Evolutionary conservation across 2,329 filamentous ascomycete genomes (phyloP), one percentile per base, ranked within the genome.

Genomic region (Hypoxylon sp.): DNA sequence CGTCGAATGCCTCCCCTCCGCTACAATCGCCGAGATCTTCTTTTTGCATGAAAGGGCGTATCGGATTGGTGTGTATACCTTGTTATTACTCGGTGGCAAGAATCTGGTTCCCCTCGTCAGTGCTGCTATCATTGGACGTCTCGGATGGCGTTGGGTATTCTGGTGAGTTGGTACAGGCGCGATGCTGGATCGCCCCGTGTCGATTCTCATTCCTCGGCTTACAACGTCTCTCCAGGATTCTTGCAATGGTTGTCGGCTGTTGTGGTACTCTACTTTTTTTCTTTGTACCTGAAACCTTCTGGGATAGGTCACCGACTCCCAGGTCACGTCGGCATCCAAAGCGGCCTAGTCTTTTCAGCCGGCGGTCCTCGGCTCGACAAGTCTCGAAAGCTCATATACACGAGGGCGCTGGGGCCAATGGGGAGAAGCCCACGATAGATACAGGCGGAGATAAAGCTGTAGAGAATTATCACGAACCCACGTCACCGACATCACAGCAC

Each of bases 21-120:
- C 95, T 14, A 97, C 93, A 0, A 95, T 98, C 73, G 93, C 94
- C 2, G 95, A 98, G 78, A 97, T 98, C 64, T 98, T 94, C 81
- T 97, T 97, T 75, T 83, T 98, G 18, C 95, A 98, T 73, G 95
- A 98, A 79, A 86, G 95, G 65, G 95, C 95, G 0, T 98, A 94
- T 76, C 90, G 95, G 3, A 88, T 98, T 45, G 96, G 96, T 8
- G 93, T 98, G 22, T 98, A 98, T 75, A 97, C 94, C 0, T 80
- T 98, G 18, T 82, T 98, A 4, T 84, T 98, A 11, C 85, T 98
- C 0, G 92, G 94, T 12, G 93, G 94, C 51, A 97, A 97, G 83
- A 98, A 97, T 71, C 76, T 98, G 67, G 85, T 97, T 3, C 95
- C 95, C 0, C 81, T 97, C 22, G 89, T 96, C 22, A 96, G 93